A percentile compares a stretch with the other conserved stretches of the same genome.
phyloP scores from a whole-genome alignment of 108 stramenopile genomes.

The Skeletonema potamos region DNA sequence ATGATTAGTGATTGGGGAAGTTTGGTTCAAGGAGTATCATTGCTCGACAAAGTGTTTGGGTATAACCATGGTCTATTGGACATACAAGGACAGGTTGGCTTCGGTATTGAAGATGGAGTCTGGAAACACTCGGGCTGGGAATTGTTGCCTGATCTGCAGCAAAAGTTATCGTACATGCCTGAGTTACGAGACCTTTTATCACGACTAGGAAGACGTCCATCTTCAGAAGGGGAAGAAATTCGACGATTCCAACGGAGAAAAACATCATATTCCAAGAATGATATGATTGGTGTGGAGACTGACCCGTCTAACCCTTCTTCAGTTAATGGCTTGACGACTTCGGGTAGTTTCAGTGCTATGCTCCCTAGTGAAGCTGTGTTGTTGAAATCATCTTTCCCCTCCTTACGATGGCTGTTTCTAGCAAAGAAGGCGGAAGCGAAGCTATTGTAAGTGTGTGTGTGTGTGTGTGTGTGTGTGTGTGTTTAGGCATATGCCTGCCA shows the following conservation, averaged over 20 bases:
- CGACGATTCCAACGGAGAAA: conserved; percentile 58
- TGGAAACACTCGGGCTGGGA: conserved; percentile 74
- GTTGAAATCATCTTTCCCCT: conserved; percentile 39
- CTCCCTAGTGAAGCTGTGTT: conserved; percentile 75
- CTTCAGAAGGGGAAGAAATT: conserved; percentile 49
- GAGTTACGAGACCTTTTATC: conserved; percentile 56
- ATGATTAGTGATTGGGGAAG: conserved; percentile 51
- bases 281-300: conserved; percentile 59
- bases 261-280: conserved; percentile 33
- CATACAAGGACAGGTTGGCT: conserved; percentile 38
- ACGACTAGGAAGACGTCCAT: conserved; percentile 58
- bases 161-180: conserved; percentile 48
- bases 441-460: conserved; percentile 31
- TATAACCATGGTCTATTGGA: conserved; percentile 60
- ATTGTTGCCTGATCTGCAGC: conserved; percentile 54
- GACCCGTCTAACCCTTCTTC: conserved; percentile 58
- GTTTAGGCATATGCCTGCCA: too few species aligned
- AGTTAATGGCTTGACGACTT: conserved; percentile 56
- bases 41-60: conserved; percentile 67
- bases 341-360: conserved; percentile 67
- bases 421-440: conserved; percentile 70
- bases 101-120: conserved; percentile 70
- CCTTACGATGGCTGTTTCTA: conserved; percentile 63
- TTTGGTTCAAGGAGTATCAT: conserved; percentile 51
- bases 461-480: too few species aligned